Conservation (phyloP, 768 basidiomycete genomes). For the Rubroboletus satanas region DNA sequence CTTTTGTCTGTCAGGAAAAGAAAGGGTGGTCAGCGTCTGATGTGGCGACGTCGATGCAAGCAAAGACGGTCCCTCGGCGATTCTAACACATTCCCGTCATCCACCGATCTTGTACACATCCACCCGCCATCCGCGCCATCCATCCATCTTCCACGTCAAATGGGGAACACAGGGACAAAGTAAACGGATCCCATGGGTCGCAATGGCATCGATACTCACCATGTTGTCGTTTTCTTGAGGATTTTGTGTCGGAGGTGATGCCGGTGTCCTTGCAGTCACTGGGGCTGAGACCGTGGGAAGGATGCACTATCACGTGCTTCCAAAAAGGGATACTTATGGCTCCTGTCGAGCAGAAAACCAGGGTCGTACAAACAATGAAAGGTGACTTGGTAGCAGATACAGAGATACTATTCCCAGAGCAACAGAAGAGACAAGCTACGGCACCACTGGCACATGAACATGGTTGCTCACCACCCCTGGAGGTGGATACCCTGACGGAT, state of each 20-base stretch:
- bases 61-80: neutral
- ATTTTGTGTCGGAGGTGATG: conserved; percentile 21
- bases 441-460: neutral
- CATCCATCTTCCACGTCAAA: conserved; percentile 15
- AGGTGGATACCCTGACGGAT: conserved; percentile 17
- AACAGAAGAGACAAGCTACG: neutral
- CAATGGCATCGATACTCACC: conserved; percentile 38
- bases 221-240: conserved; percentile 40
- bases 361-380: neutral
- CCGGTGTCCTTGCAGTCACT: neutral
- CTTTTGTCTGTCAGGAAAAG: conserved; percentile 67
- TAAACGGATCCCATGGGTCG: conserved; percentile 7
- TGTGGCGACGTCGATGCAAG: neutral
- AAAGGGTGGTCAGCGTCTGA: conserved; percentile 20
- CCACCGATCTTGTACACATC: conserved; percentile 23
- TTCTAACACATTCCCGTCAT: conserved; percentile 28
- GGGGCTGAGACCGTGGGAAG: conserved; percentile 26
- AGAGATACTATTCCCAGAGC: neutral
- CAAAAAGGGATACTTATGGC: neutral
- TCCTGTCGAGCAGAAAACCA: neutral
- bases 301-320: neutral
- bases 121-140: conserved; percentile 18
- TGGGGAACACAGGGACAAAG: neutral
- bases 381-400: neutral
- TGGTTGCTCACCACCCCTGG: neutral